Base-by-base conservation (phyloP, 352 stramenopile species). In the Globisporangium acanthophoron region DNA sequence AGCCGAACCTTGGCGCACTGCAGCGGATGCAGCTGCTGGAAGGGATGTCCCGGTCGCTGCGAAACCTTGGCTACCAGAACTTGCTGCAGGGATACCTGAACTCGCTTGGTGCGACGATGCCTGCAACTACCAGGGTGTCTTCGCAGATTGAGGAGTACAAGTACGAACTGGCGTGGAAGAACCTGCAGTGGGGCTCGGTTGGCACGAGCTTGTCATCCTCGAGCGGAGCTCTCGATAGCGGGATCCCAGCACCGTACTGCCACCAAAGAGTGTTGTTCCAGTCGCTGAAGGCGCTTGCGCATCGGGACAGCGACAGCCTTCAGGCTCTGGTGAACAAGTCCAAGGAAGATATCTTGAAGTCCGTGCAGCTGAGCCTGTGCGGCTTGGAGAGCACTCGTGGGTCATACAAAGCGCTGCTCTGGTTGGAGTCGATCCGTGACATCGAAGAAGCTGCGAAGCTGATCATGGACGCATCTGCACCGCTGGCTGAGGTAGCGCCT, bases 101-200 rank as follows among this genome's bases (percentile, higher is more conserved):
- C 27, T 82, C 72, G 5, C 35, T 69, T 21, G 27, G n/a, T 11
- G 43, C 49, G 46, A 54, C 49, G 46, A 49, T 52, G 41, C 9
- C 41, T 21, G n/a, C 59, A 21, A 12, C 18, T 6, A 29, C 27
- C 8, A 27, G 39, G 9, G 47, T 58, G 21, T 65, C 61, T 0
- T 21, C 54, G 13, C 61, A 64, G 62, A 54, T 77, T 11, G 59
- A 75, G 12, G 73, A 91, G 44, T 72, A 88, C 60, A 80, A 82
- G 31, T 96, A 87, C 58, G 74, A 92, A 55, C 61, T 90, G 21
- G 82, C 84, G 1, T 96, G 86, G 86, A 89, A 86, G 50, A 82
- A 61, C 37, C 61, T 91, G 59, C 84, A 93, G 61, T 96, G 86
- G 86, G 69, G 82, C 27, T 62, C 61, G 6, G 54, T 77, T n/a